Evolutionary conservation across 2,329 filamentous ascomycete genomes (phyloP).

Genomic region (Colletotrichum sublineola): DNA sequence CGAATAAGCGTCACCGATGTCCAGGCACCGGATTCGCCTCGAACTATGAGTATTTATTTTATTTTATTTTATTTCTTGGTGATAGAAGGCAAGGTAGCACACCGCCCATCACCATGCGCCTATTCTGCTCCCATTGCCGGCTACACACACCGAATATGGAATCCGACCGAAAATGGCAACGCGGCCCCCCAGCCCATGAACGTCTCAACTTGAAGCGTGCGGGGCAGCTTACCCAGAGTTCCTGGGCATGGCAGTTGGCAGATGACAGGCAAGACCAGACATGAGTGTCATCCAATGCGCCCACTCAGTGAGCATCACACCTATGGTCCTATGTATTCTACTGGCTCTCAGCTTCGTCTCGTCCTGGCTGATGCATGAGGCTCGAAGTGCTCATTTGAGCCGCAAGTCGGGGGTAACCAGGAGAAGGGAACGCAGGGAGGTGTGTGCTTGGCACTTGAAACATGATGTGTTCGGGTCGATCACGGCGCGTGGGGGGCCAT

Average conservation of each 20-base stretch:
- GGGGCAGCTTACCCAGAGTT: conserved; percentile 6
- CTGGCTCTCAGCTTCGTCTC: conserved; percentile 27
- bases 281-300: conserved; percentile 28
- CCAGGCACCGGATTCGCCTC: not conserved
- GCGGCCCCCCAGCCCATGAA: not conserved
- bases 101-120: too few species aligned
- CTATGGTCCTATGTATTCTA: not conserved
- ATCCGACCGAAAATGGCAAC: not conserved
- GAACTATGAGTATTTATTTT: not conserved
- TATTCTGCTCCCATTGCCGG: not conserved
- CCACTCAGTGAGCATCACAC: conserved; percentile 9
- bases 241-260: conserved; percentile 27
- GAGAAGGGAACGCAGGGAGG: not conserved
- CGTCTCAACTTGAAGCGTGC: not conserved
- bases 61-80: too few species aligned
- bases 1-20: not conserved
- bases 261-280: conserved; percentile 28
- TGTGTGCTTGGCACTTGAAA: conserved; percentile 37
- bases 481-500: not conserved
- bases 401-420: not conserved
- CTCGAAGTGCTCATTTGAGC: conserved; percentile 1
- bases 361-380: not conserved
- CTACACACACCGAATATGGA: not conserved
- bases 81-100: too few species aligned
- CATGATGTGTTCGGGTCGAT: conserved; percentile 31